These are phyloP conservation scores for Beta macrorhiza DNA, from an alignment of 179 eudicot genomes.

Conservation along the genomic window DNA sequence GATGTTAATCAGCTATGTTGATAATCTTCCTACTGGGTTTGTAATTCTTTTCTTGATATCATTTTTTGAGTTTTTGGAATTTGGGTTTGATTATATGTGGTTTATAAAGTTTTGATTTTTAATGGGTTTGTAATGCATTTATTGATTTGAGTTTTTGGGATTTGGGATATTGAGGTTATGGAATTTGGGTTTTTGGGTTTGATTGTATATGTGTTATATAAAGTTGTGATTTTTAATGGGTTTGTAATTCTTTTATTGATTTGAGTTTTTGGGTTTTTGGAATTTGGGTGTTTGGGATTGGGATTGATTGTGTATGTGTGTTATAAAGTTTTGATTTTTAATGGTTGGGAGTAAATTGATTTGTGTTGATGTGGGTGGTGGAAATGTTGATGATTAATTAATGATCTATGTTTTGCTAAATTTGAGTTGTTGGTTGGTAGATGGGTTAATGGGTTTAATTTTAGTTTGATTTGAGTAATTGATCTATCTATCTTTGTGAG, in stretches of 20 bases:
- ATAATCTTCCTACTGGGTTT: constrained; percentile 92
- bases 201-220: background rate
- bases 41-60: background rate
- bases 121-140: background rate
- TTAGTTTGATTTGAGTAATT: background rate
- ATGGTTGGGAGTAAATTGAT: background rate
- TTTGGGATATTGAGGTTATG: background rate
- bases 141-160: background rate
- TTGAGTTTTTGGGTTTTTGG: background rate
- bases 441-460: too few relatives aligned
- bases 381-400: too few relatives aligned
- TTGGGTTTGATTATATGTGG: background rate
- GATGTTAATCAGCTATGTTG: constrained; percentile 93
- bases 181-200: background rate
- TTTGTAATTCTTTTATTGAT: background rate
- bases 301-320: background rate
- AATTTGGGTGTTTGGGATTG: background rate
- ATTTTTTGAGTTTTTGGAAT: background rate
- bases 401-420: background rate
- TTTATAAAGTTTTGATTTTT: background rate
- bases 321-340: background rate
- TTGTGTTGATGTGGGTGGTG: background rate
- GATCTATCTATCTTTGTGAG: constrained; percentile 3
- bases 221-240: background rate
- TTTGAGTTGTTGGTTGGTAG: background rate